Evolutionary conservation across 129 eudicot species (phyloP).

Genomic region (Centrapalus pauciflorus): DNA sequence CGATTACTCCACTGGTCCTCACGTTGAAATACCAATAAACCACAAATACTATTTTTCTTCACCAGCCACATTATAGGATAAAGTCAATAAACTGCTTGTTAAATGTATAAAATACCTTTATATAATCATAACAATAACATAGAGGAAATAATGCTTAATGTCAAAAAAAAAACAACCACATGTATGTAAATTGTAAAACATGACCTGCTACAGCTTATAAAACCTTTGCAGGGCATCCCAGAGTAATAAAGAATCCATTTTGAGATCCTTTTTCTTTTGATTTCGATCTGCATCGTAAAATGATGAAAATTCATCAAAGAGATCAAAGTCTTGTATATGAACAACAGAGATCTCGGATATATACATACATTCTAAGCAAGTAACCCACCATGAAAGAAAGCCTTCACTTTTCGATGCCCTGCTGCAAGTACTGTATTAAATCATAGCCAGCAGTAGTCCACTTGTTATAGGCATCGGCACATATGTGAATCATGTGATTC

Average conservation of each 20-base stretch:
- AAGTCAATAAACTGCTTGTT: neutral
- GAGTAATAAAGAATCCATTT: neutral
- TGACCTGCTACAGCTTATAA: no score
- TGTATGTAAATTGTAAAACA: no score
- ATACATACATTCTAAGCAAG: neutral
- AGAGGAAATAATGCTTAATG: no score
- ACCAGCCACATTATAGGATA: no score
- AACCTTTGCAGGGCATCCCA: no score
- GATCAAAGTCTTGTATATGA: neutral
- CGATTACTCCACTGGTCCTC: no score
- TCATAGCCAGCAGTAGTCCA: slow-evolving; percentile 99
- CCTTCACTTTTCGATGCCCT: slow-evolving; percentile 84
- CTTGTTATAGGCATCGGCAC: slow-evolving; percentile 93
- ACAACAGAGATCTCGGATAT: neutral
- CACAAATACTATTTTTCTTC: no score
- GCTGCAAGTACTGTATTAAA: slow-evolving; percentile 94
- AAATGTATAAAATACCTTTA: neutral
- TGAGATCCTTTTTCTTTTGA: neutral
- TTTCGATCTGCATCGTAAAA: neutral
- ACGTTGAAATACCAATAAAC: no score
- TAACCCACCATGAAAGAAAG: neutral
- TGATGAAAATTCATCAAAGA: neutral
- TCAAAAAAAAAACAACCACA: no score
- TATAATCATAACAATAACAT: neutral
- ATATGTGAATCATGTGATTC: slow-evolving; percentile 83